Conservation (phyloP, 352 stramenopile genomes). For the Pythium volutum region DNA sequence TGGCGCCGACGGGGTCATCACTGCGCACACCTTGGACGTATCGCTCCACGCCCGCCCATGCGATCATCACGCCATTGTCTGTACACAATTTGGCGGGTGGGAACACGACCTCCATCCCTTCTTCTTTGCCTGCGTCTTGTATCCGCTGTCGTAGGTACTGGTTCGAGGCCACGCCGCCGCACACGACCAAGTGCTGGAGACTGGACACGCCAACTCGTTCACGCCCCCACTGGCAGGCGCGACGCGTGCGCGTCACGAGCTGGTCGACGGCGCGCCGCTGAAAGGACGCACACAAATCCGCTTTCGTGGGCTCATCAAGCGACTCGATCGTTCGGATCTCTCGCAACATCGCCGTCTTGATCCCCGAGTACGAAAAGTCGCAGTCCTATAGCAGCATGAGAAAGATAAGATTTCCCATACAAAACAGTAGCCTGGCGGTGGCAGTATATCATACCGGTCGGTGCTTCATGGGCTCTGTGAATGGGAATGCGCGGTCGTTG, state of each 20-base stretch:
- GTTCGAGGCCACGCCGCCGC: constrained; percentile 97
- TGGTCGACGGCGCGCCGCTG: constrained; percentile 77
- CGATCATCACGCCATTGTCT: constrained; percentile 97
- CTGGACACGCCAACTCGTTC: constrained; percentile 35
- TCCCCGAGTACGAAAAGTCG: constrained; percentile 97
- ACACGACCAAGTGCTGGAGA: constrained; percentile 88
- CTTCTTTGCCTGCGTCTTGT: constrained; percentile 45
- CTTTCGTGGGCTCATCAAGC: constrained; percentile 29
- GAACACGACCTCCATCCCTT: constrained; percentile 47
- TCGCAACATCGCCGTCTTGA: constrained; percentile 96
- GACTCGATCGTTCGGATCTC: constrained; percentile 54
- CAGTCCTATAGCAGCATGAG: constrained; percentile 60
- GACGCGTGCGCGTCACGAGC: constrained; percentile 84
- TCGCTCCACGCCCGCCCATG: constrained; percentile 90
- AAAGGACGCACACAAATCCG: constrained; percentile 94
- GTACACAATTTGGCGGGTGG: constrained; percentile 92
- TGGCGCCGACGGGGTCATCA: constrained; percentile 39
- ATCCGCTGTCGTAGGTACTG: constrained; percentile 90
- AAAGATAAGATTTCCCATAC: background rate
- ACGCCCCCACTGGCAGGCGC: constrained; percentile 85
- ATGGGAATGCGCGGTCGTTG: constrained; percentile 86
- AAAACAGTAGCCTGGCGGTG: background rate
- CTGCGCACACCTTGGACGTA: constrained; percentile 53
- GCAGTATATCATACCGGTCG: constrained; percentile 33
- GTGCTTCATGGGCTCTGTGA: constrained; percentile 92